A percentile compares a stretch with the other conserved stretches of the same genome.
Evolutionary conservation across 2,329 filamentous ascomycete genomes (phyloP).

Genomic region (Pyrenochaeta sp.): DNA sequence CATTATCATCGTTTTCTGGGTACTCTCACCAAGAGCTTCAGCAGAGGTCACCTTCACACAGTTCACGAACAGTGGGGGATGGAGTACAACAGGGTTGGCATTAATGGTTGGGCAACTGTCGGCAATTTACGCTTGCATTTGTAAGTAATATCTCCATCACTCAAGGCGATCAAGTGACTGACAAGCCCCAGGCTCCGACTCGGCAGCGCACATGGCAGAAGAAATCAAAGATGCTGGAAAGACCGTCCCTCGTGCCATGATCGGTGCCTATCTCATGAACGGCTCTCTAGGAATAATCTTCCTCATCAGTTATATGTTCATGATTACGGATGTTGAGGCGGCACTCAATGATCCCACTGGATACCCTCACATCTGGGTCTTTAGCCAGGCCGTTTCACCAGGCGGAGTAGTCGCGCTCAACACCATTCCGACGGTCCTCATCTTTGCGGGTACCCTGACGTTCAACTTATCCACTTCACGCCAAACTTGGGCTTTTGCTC

Average conservation of each 20-base stretch:
- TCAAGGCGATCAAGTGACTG: constrained; percentile 5
- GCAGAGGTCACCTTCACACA: constrained; percentile 42
- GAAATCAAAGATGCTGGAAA: constrained; percentile 54
- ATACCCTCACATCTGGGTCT: constrained; percentile 50
- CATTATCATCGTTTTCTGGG: constrained; percentile 52
- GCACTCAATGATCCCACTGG: constrained; percentile 39
- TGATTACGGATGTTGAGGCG: constrained; percentile 41
- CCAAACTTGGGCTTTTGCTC: constrained; percentile 49
- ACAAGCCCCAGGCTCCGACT: constrained; percentile 46
- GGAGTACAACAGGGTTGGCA: constrained; percentile 49
- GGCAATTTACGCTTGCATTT: constrained; percentile 45
- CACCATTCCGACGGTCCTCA: constrained; percentile 40
- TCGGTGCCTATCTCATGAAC: constrained; percentile 53
- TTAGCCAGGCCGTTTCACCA: constrained; percentile 33
- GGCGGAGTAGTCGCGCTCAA: constrained; percentile 42
- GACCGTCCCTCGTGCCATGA: constrained; percentile 53
- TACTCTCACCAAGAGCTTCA: constrained; percentile 40
- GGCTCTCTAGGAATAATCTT: constrained; percentile 47
- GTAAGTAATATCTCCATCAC: constrained; percentile 23
- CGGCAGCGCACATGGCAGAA: constrained; percentile 55
- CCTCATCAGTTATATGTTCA: constrained; percentile 45
- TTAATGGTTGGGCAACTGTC: constrained; percentile 54
- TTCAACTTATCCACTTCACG: constrained; percentile 44
- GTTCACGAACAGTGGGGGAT: constrained; percentile 51
- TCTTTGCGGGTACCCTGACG: constrained; percentile 42